These are phyloP conservation scores for Geotrichum europaeum DNA, from an alignment of 1,139 yeast genomes.

Conservation along the genomic window DNA sequence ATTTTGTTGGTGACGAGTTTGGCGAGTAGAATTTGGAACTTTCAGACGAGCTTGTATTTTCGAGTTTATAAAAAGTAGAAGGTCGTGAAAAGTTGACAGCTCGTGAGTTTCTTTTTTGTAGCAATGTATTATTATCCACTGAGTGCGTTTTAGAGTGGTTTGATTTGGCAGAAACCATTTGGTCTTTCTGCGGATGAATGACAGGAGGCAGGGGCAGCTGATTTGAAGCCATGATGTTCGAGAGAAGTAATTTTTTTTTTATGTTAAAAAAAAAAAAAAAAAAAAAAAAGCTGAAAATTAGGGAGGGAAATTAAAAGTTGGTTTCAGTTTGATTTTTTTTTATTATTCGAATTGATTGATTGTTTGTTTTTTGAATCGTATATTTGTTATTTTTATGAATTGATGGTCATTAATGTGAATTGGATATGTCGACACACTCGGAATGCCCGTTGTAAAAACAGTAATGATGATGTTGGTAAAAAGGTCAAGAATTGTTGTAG, in stretches of 20 bases:
- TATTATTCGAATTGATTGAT: no score
- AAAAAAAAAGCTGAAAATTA: not conserved
- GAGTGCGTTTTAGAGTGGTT: not conserved
- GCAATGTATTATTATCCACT: not conserved
- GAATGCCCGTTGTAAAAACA: no score
- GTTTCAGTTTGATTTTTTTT: not conserved
- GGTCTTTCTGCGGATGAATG: not conserved
- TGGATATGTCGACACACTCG: no score
- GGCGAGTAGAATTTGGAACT: constrained; percentile 12
- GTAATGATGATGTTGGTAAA: no score
- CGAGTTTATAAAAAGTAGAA: constrained; percentile 23
- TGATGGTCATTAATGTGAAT: no score
- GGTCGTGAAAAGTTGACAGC: constrained; percentile 25
- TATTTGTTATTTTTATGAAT: no score
- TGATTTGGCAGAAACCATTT: not conserved
- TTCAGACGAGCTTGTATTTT: constrained; percentile 13
- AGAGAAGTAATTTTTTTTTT: not conserved
- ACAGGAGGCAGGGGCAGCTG: not conserved
- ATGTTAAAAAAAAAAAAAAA: no score
- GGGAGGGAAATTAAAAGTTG: not conserved
- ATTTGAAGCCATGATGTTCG: not conserved
- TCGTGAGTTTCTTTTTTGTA: not conserved
- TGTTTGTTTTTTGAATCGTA: no score
- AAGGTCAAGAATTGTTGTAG: no score
- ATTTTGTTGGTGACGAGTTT: constrained; percentile 12